phyloP scores from a whole-genome alignment of 2,329 filamentous ascomycete genomes.

The Microdochium paspali region DNA sequence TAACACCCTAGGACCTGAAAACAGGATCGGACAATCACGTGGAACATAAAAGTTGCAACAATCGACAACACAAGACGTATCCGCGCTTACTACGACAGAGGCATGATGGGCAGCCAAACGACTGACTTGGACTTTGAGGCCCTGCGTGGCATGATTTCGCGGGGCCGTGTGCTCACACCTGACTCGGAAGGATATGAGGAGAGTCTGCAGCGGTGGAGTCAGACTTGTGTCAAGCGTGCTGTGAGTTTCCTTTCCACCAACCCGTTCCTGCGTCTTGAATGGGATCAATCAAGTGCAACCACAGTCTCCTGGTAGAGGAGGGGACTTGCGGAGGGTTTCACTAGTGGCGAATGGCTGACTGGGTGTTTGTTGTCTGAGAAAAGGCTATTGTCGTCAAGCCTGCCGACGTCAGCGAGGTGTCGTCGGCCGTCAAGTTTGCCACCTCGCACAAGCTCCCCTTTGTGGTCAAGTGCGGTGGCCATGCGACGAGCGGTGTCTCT shows the following conservation, averaged over 20 bases:
- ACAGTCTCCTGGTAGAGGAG: too few relatives aligned
- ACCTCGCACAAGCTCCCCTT: constrained; percentile 33
- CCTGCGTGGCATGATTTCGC: background rate
- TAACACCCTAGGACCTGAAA: too few relatives aligned
- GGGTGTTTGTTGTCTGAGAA: too few relatives aligned
- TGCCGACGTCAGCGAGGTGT: constrained; percentile 26
- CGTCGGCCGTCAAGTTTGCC: constrained; percentile 32
- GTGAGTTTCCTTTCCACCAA: background rate
- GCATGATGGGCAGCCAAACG: background rate
- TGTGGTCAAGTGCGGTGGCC: constrained; percentile 44
- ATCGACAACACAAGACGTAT: too few relatives aligned
- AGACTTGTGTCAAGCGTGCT: constrained; percentile 24
- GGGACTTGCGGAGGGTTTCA: too few relatives aligned
- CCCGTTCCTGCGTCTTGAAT: too few relatives aligned
- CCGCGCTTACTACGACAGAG: background rate
- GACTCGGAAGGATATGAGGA: constrained; percentile 20
- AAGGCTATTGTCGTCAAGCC: constrained; percentile 36
- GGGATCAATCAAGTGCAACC: too few relatives aligned
- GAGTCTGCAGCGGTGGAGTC: constrained; percentile 27
- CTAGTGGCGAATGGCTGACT: too few relatives aligned
- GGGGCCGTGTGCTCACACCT: constrained; percentile 20
- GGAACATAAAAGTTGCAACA: too few relatives aligned
- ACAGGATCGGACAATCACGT: too few relatives aligned
- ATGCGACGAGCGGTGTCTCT: constrained; percentile 41
- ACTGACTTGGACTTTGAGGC: constrained; percentile 1